Base-by-base conservation (phyloP, 169 alveolate genomes). In the Fabrea salina region DNA sequence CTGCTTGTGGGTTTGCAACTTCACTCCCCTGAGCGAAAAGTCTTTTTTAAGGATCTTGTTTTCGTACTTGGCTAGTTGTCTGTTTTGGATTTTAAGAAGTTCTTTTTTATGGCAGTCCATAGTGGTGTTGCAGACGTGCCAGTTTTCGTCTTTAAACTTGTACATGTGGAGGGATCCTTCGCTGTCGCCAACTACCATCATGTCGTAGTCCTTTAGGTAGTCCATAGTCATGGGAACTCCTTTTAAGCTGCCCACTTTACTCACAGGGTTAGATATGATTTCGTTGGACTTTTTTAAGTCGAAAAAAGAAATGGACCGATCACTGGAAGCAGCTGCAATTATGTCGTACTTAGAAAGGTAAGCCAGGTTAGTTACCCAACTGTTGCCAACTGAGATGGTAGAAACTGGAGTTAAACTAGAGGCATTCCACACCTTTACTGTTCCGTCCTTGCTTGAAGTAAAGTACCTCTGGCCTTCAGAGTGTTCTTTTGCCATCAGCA, bases 391-490 rank as follows among this genome's bases (percentile, higher is more conserved):
- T 5, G 79, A 13, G 33, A 75, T 85, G n/a, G 78, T 76, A 32
- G 53, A 57, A 16, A 67, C 79, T 59, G 70, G 75, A 39, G 76
- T 81, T 13, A 79, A 37, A 16, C 66, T 43, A 4, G 59, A 39
- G 7, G 78, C 85, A 51, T 54, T 59, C 92, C 92, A 86, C 1
- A 86, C 67, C 53, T 86, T 86, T 6, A 82, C 85, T 2, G 84
- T 72, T 8, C 92, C 92, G 51, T 86, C 92, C 37, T 84, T 76
- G 6, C 87, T 59, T 1, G 89, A 82, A 22, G 92, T 82, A 30
- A 86, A 54, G 51, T 68, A 86, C 41, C 71, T 59, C 40, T 66
- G 76, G 30, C 75, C 68, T 49, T 67, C 68, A 35, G 33, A 50
- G 13, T 57, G 80, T 19, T 79, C 82, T 3, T 33, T 35, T 0